phyloP scores from a whole-genome alignment of 2,329 filamentous ascomycete genomes.

The Huntiella bhutanensis region DNA sequence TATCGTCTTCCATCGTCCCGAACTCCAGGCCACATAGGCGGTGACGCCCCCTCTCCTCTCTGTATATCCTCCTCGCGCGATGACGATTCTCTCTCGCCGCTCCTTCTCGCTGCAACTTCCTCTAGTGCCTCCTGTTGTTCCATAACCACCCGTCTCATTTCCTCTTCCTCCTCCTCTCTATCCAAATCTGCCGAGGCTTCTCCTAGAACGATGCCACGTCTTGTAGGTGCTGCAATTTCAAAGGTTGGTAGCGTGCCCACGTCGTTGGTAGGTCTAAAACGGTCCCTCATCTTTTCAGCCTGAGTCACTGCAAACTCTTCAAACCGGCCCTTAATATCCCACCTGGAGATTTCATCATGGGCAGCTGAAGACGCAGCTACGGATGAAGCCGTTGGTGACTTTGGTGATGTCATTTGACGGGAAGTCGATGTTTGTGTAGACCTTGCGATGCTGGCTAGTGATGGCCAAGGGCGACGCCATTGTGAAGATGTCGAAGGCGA shows the following conservation, averaged over 20 bases:
- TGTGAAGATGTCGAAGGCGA: background rate
- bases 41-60: background rate
- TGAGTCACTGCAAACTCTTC: slow-evolving; percentile 43
- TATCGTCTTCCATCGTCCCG: background rate
- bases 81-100: no score
- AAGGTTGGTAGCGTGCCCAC: slow-evolving; percentile 37
- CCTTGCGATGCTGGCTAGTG: slow-evolving; percentile 17
- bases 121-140: no score
- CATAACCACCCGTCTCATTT: background rate
- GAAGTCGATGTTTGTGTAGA: background rate
- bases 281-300: slow-evolving; percentile 40
- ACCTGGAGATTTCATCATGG: slow-evolving; percentile 20
- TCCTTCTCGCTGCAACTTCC: no score
- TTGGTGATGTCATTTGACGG: background rate
- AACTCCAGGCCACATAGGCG: slow-evolving; percentile 10
- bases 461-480: slow-evolving; percentile 13
- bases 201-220: slow-evolving; percentile 37
- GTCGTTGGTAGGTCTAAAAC: slow-evolving; percentile 32
- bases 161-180: background rate
- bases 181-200: slow-evolving; percentile 17
- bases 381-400: background rate
- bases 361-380: slow-evolving; percentile 10
- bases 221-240: slow-evolving; percentile 41
- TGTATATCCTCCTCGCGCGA: no score
- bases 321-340: slow-evolving; percentile 37